Percentiles rank a stretch among this genome's conserved stretches.
These are phyloP conservation scores for Euphorbia neoarborescens DNA, from an alignment of 441 rosid species.

Conservation along the genomic window DNA sequence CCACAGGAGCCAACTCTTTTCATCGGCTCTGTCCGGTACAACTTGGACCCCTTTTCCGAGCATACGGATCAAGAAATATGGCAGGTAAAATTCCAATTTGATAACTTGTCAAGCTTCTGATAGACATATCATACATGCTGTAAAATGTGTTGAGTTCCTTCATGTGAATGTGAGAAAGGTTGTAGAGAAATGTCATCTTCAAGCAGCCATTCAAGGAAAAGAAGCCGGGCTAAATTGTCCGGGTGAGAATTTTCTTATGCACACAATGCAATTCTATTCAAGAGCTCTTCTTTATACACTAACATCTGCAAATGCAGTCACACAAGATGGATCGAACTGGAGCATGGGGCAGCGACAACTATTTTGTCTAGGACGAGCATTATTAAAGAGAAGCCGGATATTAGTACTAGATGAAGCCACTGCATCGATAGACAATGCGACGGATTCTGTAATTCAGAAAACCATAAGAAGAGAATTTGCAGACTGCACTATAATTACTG, in stretches of 20 bases:
- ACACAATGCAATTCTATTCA: neutral
- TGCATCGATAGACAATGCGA: slow-evolving; percentile 77
- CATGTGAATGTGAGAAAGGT: slow-evolving; percentile 32
- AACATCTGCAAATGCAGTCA: slow-evolving; percentile 34
- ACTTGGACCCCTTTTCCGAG: slow-evolving; percentile 63
- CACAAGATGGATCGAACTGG: slow-evolving; percentile 83
- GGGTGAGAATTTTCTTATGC: slow-evolving; percentile 32
- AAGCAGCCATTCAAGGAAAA: slow-evolving; percentile 61
- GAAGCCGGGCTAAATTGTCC: slow-evolving; percentile 49
- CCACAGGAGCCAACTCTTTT: slow-evolving; percentile 96
- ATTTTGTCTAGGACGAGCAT: slow-evolving; percentile 76
- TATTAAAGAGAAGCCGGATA: slow-evolving; percentile 62
- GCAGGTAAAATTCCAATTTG: slow-evolving; percentile 45
- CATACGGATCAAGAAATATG: slow-evolving; percentile 75
- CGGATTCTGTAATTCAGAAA: neutral
- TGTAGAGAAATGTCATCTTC: slow-evolving; percentile 79
- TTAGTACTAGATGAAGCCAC: slow-evolving; percentile 90
- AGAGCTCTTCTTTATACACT: neutral
- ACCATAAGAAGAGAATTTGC: slow-evolving; percentile 4
- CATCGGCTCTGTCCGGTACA: slow-evolving; percentile 71
- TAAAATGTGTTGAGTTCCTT: neutral
- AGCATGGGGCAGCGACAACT: slow-evolving; percentile 94
- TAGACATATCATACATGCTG: neutral
- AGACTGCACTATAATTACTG: slow-evolving; percentile 59
- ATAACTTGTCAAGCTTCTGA: neutral